Conservation (phyloP, 306 rosid species). For the Senna siamea region DNA sequence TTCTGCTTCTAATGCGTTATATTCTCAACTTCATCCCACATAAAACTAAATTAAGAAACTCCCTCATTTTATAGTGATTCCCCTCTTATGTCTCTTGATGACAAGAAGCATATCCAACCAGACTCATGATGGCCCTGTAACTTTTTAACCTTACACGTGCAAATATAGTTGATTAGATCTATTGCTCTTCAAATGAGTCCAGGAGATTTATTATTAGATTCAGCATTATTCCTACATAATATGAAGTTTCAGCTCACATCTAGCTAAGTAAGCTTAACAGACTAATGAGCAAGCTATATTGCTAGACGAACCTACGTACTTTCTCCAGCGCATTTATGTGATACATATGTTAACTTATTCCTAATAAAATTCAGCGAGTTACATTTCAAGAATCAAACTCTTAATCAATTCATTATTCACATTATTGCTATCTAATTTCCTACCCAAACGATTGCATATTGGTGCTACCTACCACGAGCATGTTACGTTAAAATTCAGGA, state of each 20-base stretch:
- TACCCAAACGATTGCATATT: neutral
- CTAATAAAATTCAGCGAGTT: neutral
- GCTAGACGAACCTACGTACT: neutral
- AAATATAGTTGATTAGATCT: no score
- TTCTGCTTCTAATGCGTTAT: neutral
- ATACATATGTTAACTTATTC: neutral
- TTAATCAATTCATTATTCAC: neutral
- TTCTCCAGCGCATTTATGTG: neutral
- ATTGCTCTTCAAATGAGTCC: neutral
- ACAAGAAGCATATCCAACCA: neutral
- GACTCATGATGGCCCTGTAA: no score
- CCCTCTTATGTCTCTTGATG: neutral
- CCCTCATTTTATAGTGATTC: neutral
- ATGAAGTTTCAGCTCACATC: neutral
- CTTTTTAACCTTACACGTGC: no score
- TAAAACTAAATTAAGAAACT: neutral
- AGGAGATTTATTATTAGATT: neutral
- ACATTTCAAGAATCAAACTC: neutral
- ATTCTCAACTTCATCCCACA: neutral
- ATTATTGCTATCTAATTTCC: neutral
- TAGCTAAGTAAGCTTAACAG: neutral
- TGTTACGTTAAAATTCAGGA: slow-evolving; percentile 9
- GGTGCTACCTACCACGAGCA: neutral
- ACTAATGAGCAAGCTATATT: neutral
- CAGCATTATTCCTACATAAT: neutral